Evolutionary conservation across 2,329 filamentous ascomycete species (phyloP).

Genomic region (Drechslerella dactyloides): DNA sequence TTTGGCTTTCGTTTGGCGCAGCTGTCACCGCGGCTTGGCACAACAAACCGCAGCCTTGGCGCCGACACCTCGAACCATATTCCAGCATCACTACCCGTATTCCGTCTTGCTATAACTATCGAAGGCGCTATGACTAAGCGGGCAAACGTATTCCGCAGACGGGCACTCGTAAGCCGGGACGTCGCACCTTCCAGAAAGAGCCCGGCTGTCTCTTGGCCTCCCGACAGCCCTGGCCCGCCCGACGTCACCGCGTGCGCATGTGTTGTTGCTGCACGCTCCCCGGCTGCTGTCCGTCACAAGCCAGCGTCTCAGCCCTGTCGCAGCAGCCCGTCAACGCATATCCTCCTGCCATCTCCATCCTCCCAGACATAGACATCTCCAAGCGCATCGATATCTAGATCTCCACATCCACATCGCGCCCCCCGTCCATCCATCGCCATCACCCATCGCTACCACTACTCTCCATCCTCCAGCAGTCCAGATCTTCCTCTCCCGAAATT

Average conservation of each 20-base stretch:
- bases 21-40: too few relatives aligned
- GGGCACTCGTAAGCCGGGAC: too few relatives aligned
- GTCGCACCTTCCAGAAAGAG: not conserved
- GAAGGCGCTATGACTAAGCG: too few relatives aligned
- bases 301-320: slow-evolving; percentile 9
- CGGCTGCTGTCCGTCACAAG: slow-evolving; percentile 45
- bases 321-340: slow-evolving; percentile 10
- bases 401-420: too few relatives aligned
- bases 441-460: not conserved
- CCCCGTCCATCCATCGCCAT: too few relatives aligned
- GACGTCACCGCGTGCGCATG: slow-evolving; percentile 5
- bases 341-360: slow-evolving; percentile 8
- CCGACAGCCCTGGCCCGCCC: too few relatives aligned
- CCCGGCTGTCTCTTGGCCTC: not conserved
- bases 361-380: not conserved
- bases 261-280: not conserved
- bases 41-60: too few relatives aligned
- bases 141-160: too few relatives aligned
- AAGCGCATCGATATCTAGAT: not conserved
- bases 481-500: not conserved
- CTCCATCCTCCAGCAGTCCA: not conserved
- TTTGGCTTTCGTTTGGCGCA: too few relatives aligned
- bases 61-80: too few relatives aligned
- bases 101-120: too few relatives aligned
- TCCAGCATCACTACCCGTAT: too few relatives aligned